These are phyloP conservation scores for Mycena venus DNA, from an alignment of 768 basidiomycete species.

Conservation along the genomic window DNA sequence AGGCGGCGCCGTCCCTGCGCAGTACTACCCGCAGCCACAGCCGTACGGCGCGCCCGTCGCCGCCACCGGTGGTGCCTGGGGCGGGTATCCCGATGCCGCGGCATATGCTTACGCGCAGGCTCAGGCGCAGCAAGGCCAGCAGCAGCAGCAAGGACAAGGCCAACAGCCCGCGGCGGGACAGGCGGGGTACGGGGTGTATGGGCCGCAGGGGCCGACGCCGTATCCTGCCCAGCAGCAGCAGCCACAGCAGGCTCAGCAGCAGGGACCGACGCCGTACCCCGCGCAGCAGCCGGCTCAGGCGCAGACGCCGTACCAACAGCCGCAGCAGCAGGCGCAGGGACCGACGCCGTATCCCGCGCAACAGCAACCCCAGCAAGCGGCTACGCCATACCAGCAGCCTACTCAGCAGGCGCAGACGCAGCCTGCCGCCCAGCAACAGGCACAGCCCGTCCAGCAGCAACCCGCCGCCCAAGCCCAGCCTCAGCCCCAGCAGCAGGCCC, in stretches of 20 bases:
- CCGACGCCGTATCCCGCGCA: slow-evolving; percentile 54
- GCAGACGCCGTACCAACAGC: background rate
- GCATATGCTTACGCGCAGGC: slow-evolving; percentile 38
- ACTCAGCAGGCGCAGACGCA: slow-evolving; percentile 43
- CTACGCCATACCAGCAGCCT: slow-evolving; percentile 17
- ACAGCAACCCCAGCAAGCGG: slow-evolving; percentile 28
- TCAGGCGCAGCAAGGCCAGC: slow-evolving; percentile 5
- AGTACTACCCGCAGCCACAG: slow-evolving; percentile 48
- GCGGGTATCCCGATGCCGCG: slow-evolving; percentile 20
- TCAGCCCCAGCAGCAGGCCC: slow-evolving; percentile 35
- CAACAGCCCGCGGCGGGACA: slow-evolving; percentile 31
- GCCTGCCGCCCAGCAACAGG: slow-evolving; percentile 50
- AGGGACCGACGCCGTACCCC: slow-evolving; percentile 42
- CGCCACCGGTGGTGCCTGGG: background rate
- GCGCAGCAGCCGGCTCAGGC: background rate
- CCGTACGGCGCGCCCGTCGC: background rate
- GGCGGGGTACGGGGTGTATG: slow-evolving; percentile 24
- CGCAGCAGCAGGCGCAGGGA: background rate
- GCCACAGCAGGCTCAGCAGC: slow-evolving; percentile 24
- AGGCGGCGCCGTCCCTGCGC: slow-evolving; percentile 66
- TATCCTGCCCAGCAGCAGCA: slow-evolving; percentile 49
- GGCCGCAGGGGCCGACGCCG: slow-evolving; percentile 39
- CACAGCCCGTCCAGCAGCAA: slow-evolving; percentile 36
- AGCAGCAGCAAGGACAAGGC: slow-evolving; percentile 30
- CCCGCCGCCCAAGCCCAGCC: slow-evolving; percentile 13